phyloP scores from a whole-genome alignment of 352 stramenopile genomes.

The Phytophthora podocarpi region DNA sequence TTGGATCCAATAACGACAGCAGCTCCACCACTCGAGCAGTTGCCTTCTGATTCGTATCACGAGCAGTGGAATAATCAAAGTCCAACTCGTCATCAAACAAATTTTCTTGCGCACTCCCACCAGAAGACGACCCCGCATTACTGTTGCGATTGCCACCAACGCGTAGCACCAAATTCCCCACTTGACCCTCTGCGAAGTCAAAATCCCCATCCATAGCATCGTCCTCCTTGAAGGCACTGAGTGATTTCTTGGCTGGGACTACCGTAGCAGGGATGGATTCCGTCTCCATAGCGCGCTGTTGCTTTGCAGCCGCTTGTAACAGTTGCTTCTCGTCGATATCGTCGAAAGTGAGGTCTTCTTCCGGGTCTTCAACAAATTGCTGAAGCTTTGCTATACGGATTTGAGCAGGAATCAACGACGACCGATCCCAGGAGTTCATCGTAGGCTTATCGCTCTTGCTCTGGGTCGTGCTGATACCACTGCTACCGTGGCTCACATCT shows the following conservation, averaged over 20 bases:
- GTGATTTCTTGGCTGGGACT: slow-evolving; percentile 17
- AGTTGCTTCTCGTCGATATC: slow-evolving; percentile 77
- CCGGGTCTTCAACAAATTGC: slow-evolving; percentile 75
- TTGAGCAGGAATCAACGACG: slow-evolving; percentile 64
- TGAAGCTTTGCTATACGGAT: slow-evolving; percentile 72
- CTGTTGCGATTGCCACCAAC: slow-evolving; percentile 19
- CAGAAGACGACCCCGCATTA: slow-evolving; percentile 27
- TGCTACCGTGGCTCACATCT: slow-evolving; percentile 7
- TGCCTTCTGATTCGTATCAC: slow-evolving; percentile 80
- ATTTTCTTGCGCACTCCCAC: slow-evolving; percentile 53
- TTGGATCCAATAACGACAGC: slow-evolving; percentile 79
- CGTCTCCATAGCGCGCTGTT: slow-evolving; percentile 30
- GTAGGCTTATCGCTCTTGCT: slow-evolving; percentile 6
- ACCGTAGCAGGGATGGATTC: slow-evolving; percentile 16
- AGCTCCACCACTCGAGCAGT: slow-evolving; percentile 79
- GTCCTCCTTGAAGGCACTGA: slow-evolving; percentile 37
- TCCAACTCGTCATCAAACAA: slow-evolving; percentile 86
- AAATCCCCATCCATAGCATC: slow-evolving; percentile 29
- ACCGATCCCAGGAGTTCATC: slow-evolving; percentile 60
- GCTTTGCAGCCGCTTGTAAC: slow-evolving; percentile 47
- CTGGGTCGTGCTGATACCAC: slow-evolving; percentile 2
- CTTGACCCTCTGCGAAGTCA: slow-evolving; percentile 27
- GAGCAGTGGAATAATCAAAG: slow-evolving; percentile 76
- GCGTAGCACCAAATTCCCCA: slow-evolving; percentile 27
- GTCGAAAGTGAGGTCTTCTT: slow-evolving; percentile 64